These are phyloP conservation scores for Leccinum subtestaceum DNA, from an alignment of 768 basidiomycete genomes.

Conservation along the genomic window DNA sequence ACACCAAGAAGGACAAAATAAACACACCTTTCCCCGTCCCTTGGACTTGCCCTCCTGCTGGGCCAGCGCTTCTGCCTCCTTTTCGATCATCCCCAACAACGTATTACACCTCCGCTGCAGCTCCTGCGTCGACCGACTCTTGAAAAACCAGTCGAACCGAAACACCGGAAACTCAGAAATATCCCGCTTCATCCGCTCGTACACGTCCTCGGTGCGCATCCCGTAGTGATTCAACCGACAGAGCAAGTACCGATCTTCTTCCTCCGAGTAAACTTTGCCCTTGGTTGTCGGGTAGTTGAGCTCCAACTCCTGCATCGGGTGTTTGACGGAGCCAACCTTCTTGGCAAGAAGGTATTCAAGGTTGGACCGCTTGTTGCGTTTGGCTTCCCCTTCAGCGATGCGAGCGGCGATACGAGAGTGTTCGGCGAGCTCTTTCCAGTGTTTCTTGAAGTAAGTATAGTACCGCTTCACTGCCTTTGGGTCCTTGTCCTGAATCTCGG, in stretches of 20 bases:
- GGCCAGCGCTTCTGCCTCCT: conserved; percentile 71
- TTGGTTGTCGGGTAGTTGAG: conserved; percentile 94
- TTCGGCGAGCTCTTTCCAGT: conserved; percentile 76
- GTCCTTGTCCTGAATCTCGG: conserved; percentile 83
- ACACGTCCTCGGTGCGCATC: conserved; percentile 84
- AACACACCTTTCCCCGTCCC: conserved; percentile 63
- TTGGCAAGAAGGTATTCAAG: conserved; percentile 72
- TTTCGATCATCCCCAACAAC: conserved; percentile 84
- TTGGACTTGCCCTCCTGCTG: conserved; percentile 68
- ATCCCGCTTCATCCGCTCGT: conserved; percentile 94
- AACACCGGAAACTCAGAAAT: conserved; percentile 97
- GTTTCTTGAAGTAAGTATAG: conserved; percentile 81
- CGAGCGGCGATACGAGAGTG: conserved; percentile 78
- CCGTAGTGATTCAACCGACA: conserved; percentile 89
- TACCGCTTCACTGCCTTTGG: conserved; percentile 76
- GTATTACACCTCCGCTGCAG: conserved; percentile 86
- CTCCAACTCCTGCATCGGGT: conserved; percentile 96
- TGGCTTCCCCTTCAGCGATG: conserved; percentile 85
- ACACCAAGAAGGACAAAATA: not conserved
- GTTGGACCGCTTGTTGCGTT: conserved; percentile 82
- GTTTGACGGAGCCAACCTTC: conserved; percentile 80
- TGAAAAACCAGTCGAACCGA: conserved; percentile 98
- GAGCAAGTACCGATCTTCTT: conserved; percentile 94
- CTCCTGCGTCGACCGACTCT: conserved; percentile 88
- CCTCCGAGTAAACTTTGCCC: conserved; percentile 94